These are phyloP conservation scores for Guadua angustifolia DNA, from an alignment of 176 grass and related monocot genomes.

Conservation along the genomic window DNA sequence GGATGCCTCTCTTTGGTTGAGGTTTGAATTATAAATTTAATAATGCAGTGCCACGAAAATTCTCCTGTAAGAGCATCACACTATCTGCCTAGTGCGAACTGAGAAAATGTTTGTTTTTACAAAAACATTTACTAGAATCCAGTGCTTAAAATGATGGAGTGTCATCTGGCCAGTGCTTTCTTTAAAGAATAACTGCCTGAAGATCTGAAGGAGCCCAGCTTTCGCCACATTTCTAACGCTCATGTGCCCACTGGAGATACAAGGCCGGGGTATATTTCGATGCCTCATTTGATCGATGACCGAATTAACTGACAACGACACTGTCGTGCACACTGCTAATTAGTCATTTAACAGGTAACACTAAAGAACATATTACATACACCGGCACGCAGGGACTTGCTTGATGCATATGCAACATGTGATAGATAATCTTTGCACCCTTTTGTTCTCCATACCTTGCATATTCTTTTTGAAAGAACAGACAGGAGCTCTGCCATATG, in stretches of 20 bases:
- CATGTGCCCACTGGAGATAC: constrained; percentile 26
- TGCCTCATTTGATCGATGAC: constrained; percentile 2
- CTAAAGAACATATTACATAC: constrained; percentile 38
- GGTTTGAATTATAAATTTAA: not conserved
- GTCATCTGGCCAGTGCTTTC: not conserved
- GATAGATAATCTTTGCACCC: not conserved
- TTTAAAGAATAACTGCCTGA: constrained; percentile 30
- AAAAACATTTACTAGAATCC: not conserved
- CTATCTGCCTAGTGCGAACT: not conserved
- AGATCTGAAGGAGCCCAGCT: constrained; percentile 32
- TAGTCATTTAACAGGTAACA: constrained; percentile 21
- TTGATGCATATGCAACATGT: not conserved
- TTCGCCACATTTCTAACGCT: constrained; percentile 28
- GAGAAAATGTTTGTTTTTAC: constrained; percentile 8
- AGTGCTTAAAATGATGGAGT: not conserved
- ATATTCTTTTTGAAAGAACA: too few relatives aligned
- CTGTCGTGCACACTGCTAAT: constrained; percentile 1
- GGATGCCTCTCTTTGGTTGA: too few relatives aligned
- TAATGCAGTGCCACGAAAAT: not conserved
- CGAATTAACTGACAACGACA: constrained; percentile 28
- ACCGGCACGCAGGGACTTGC: not conserved
- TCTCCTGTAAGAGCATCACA: not conserved
- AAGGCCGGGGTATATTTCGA: not conserved
- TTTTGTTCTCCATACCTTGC: constrained; percentile 40
- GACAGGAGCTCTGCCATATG: too few relatives aligned